phyloP scores from a whole-genome alignment of 257 asterid genomes.

The Capsicum baccatum region DNA sequence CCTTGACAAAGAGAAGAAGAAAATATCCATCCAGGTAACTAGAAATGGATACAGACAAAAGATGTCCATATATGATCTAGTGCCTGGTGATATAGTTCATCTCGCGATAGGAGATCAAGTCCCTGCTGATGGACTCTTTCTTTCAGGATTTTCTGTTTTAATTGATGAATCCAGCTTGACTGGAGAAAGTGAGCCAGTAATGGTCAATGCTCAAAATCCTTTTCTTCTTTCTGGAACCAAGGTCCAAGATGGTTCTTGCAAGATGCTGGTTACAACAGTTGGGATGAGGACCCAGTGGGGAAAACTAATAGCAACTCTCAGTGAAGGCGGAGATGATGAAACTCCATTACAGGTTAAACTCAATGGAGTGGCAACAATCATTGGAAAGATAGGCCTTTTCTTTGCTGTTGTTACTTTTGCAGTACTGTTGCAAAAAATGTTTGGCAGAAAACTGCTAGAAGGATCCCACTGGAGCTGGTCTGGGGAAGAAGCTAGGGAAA shows the following conservation, averaged over 20 bases:
- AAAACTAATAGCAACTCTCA: constrained; percentile 32
- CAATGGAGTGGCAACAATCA: constrained; percentile 35
- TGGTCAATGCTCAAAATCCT: constrained; percentile 30
- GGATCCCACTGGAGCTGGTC: constrained; percentile 38
- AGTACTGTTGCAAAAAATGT: constrained; percentile 28
- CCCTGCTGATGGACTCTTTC: constrained; percentile 38
- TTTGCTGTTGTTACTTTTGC: constrained; percentile 36
- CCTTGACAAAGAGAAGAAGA: constrained; percentile 37
- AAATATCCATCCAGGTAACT: constrained; percentile 32
- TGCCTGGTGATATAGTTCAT: constrained; percentile 38
- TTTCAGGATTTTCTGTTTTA: constrained; percentile 35
- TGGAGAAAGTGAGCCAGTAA: constrained; percentile 38
- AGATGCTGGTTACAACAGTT: constrained; percentile 36
- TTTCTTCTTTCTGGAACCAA: constrained; percentile 39
- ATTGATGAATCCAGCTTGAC: constrained; percentile 38
- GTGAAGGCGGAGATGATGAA: constrained; percentile 36
- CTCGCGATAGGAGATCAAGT: constrained; percentile 36
- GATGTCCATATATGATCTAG: constrained; percentile 33
- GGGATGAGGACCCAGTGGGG: constrained; percentile 41
- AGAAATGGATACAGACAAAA: constrained; percentile 33
- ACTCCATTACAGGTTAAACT: constrained; percentile 36
- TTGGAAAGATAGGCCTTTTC: constrained; percentile 35
- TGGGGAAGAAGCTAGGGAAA: constrained; percentile 32
- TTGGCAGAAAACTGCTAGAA: constrained; percentile 23
- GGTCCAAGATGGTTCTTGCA: constrained; percentile 34